Conservation (phyloP, 345 rosid species). For the Camelina laxa region DNA sequence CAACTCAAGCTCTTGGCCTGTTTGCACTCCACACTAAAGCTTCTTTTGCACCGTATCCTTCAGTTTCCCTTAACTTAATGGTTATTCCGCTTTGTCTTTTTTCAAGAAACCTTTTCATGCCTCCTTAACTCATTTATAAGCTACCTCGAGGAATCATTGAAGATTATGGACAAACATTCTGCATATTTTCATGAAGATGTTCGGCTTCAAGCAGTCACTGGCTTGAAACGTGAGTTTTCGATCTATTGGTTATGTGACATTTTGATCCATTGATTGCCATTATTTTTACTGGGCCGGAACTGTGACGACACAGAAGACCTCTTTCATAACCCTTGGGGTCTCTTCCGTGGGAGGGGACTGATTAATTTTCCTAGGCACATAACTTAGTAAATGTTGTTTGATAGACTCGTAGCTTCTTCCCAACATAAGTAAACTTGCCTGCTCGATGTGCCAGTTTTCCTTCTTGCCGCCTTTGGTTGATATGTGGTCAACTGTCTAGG, state of each 20-base stretch:
- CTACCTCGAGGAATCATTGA: constrained; percentile 88
- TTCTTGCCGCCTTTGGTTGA: constrained; percentile 1
- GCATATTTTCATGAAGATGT: constrained; percentile 99
- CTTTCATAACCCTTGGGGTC: constrained; percentile 21
- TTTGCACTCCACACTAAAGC: constrained; percentile 90
- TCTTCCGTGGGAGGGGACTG: constrained; percentile 14
- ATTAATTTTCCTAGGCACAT: constrained; percentile 11
- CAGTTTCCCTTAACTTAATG: neutral
- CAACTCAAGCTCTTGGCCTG: constrained; percentile 97
- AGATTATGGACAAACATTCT: constrained; percentile 83
- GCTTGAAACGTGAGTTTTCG: constrained; percentile 78
- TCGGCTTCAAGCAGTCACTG: constrained; percentile 88
- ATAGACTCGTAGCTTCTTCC: constrained; percentile 11
- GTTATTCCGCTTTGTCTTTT: constrained; percentile 10
- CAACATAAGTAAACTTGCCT: neutral
- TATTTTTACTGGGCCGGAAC: constrained; percentile 5
- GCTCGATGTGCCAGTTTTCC: neutral
- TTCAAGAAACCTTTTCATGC: constrained; percentile 28
- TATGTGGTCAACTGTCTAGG: constrained; percentile 7
- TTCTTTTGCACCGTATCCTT: constrained; percentile 92
- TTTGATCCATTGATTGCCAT: constrained; percentile 27
- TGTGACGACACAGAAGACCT: constrained; percentile 2
- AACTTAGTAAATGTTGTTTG: constrained; percentile 17
- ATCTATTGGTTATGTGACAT: constrained; percentile 16
- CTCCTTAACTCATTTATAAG: constrained; percentile 64